These are phyloP conservation scores for Zygosaccharomyces pseudobailii DNA, from an alignment of 1,139 yeast species.

Conservation along the genomic window DNA sequence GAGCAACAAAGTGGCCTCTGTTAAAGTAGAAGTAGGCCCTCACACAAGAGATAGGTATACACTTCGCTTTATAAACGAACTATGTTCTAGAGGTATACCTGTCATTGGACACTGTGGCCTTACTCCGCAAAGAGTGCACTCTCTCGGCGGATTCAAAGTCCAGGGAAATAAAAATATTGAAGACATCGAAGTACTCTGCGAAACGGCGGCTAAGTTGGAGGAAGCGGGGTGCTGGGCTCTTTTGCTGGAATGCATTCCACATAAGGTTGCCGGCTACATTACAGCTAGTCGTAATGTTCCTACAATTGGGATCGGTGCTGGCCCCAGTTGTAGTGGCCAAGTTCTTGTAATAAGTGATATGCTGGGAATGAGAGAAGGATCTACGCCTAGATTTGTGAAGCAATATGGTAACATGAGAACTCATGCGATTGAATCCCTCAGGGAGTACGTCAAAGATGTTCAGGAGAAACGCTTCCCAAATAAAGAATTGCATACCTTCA, in stretches of 20 bases:
- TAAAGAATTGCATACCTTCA: slow-evolving; percentile 59
- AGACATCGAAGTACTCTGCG: slow-evolving; percentile 54
- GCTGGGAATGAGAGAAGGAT: slow-evolving; percentile 66
- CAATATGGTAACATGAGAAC: slow-evolving; percentile 53
- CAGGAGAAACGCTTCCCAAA: slow-evolving; percentile 53
- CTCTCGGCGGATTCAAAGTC: slow-evolving; percentile 80
- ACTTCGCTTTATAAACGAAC: slow-evolving; percentile 21
- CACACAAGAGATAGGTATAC: slow-evolving; percentile 40
- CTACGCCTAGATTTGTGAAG: slow-evolving; percentile 72
- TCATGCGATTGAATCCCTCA: slow-evolving; percentile 49
- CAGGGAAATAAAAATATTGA: slow-evolving; percentile 62
- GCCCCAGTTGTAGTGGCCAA: slow-evolving; percentile 78
- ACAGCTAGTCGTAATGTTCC: slow-evolving; percentile 63
- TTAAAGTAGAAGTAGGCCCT: slow-evolving; percentile 87
- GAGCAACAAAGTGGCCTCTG: slow-evolving; percentile 64
- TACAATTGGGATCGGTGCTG: slow-evolving; percentile 96
- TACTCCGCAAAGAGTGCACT: slow-evolving; percentile 80
- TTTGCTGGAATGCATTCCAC: slow-evolving; percentile 84
- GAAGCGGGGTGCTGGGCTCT: slow-evolving; percentile 73
- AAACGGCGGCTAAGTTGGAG: slow-evolving; percentile 68
- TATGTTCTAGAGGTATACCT: slow-evolving; percentile 63
- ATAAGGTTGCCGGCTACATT: slow-evolving; percentile 59
- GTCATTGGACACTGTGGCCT: slow-evolving; percentile 91
- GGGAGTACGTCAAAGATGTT: slow-evolving; percentile 57
- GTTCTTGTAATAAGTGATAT: slow-evolving; percentile 84